These are phyloP conservation scores for Ceratobasidium sp. DNA, from an alignment of 1,284 basidiomycete species.

Conservation along the genomic window DNA sequence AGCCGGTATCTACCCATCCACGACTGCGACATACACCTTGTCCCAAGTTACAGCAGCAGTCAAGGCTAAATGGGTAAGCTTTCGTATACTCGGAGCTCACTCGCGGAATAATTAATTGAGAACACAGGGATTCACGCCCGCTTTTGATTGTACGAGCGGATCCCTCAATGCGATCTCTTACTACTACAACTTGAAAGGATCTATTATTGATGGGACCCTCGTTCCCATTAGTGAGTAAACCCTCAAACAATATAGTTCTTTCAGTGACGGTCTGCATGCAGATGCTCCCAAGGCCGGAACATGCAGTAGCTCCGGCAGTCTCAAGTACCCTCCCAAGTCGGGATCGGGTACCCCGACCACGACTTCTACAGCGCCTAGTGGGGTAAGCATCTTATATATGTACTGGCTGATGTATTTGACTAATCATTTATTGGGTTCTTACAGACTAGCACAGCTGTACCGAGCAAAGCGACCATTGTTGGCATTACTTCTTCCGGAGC, in stretches of 20 bases:
- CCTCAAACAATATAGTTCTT: constrained; percentile 6
- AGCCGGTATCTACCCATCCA: constrained; percentile 79
- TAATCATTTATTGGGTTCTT: not conserved
- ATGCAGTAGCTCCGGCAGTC: constrained; percentile 68
- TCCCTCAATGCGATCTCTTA: constrained; percentile 70
- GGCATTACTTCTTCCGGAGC: constrained; percentile 42
- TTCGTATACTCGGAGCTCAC: constrained; percentile 48
- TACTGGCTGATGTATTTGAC: not conserved
- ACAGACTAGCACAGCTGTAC: constrained; percentile 36
- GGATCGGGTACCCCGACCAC: constrained; percentile 52
- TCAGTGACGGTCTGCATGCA: constrained; percentile 51
- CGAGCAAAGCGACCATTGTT: constrained; percentile 39
- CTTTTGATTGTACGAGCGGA: constrained; percentile 68
- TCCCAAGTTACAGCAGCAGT: constrained; percentile 71
- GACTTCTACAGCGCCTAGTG: constrained; percentile 12
- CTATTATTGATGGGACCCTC: constrained; percentile 75
- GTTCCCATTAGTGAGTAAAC: constrained; percentile 68
- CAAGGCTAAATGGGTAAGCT: constrained; percentile 65
- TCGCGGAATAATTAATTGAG: constrained; percentile 33
- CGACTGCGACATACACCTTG: constrained; percentile 68
- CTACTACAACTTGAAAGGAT: constrained; percentile 77
- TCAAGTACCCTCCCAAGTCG: constrained; percentile 75
- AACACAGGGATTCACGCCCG: constrained; percentile 66
- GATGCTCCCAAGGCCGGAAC: constrained; percentile 68
- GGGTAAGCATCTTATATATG: not conserved